phyloP scores from a whole-genome alignment of 2,329 filamentous ascomycete genomes.

The Incumbomyces delicatus region DNA sequence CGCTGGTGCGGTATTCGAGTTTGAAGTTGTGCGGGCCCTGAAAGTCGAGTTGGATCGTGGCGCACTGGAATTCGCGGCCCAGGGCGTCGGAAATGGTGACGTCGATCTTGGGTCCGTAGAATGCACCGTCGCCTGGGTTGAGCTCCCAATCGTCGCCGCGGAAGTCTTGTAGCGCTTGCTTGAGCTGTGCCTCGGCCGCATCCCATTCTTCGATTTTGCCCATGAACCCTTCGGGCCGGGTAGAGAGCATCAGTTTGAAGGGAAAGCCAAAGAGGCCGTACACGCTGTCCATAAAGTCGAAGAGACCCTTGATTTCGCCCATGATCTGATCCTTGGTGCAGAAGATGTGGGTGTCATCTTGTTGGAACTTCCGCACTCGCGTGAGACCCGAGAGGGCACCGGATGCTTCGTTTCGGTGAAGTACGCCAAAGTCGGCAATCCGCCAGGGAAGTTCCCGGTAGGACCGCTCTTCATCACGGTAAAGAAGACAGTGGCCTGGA shows the following conservation, averaged over 20 bases:
- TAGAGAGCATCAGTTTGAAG: conserved; percentile 92
- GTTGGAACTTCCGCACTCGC: conserved; percentile 84
- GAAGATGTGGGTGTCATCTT: conserved; percentile 96
- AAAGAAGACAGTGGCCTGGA: conserved; percentile 85
- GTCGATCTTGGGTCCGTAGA: conserved; percentile 98
- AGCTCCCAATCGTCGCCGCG: conserved; percentile 69
- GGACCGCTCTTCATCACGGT: conserved; percentile 70
- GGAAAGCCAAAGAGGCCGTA: conserved; percentile 77
- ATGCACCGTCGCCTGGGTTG: conserved; percentile 91
- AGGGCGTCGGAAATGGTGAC: conserved; percentile 87
- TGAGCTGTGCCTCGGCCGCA: conserved; percentile 71
- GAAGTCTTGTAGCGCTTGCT: conserved; percentile 70
- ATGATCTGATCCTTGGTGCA: conserved; percentile 70
- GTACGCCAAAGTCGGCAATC: conserved; percentile 88
- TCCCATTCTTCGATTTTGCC: conserved; percentile 84
- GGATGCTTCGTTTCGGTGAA: conserved; percentile 92
- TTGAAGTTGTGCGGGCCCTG: conserved; percentile 78
- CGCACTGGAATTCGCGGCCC: conserved; percentile 75
- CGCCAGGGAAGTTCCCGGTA: conserved; percentile 85
- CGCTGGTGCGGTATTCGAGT: conserved; percentile 72
- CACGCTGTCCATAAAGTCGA: conserved; percentile 74
- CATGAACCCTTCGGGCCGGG: conserved; percentile 78
- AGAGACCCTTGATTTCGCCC: conserved; percentile 68
- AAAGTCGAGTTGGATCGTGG: conserved; percentile 91
- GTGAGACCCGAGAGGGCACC: conserved; percentile 86